Conservation (phyloP, 208 protist species). For the Herpetomonas muscarum region DNA sequence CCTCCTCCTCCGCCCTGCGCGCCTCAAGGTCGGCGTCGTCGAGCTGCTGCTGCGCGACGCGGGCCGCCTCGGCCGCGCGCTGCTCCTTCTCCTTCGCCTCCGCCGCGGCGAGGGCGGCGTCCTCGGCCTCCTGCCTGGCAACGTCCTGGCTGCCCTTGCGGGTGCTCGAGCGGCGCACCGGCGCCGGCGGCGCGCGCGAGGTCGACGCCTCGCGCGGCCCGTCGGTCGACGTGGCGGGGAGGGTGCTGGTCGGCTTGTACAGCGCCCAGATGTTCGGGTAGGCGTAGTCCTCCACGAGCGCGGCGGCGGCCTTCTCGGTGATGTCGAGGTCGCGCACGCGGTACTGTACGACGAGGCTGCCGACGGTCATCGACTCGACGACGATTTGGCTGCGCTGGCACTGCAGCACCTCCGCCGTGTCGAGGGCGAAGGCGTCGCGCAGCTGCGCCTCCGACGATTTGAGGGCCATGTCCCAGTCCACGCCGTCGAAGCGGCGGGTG, state of each 20-base stretch:
- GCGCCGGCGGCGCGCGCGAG: slow-evolving; percentile 2
- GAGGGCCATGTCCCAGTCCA: slow-evolving; percentile 39
- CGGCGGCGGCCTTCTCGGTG: slow-evolving; percentile 10
- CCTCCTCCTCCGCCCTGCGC: slow-evolving; percentile 18
- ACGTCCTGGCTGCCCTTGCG: not conserved
- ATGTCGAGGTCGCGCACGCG: slow-evolving; percentile 22
- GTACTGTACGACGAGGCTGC: slow-evolving; percentile 40
- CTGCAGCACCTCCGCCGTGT: slow-evolving; percentile 35
- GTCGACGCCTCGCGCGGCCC: not conserved
- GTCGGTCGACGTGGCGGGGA: not conserved
- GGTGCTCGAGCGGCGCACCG: not conserved
- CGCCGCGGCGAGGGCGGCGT: slow-evolving; percentile 7
- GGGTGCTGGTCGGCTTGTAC: slow-evolving; percentile 26
- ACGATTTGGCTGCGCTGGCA: slow-evolving; percentile 13
- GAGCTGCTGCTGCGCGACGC: slow-evolving; percentile 10
- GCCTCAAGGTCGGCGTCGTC: slow-evolving; percentile 20
- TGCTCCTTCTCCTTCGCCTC: slow-evolving; percentile 9
- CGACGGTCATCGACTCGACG: slow-evolving; percentile 23
- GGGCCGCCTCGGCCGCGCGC: slow-evolving; percentile 8
- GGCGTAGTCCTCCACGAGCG: slow-evolving; percentile 29
- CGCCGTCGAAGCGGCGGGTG: slow-evolving; percentile 39
- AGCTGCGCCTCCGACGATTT: slow-evolving; percentile 15
- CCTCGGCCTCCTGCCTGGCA: slow-evolving; percentile 17
- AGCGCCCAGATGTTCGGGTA: slow-evolving; percentile 52
- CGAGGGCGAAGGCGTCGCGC: slow-evolving; percentile 25